These are phyloP conservation scores for Croton setiger DNA, from an alignment of 441 rosid genomes.

Conservation along the genomic window DNA sequence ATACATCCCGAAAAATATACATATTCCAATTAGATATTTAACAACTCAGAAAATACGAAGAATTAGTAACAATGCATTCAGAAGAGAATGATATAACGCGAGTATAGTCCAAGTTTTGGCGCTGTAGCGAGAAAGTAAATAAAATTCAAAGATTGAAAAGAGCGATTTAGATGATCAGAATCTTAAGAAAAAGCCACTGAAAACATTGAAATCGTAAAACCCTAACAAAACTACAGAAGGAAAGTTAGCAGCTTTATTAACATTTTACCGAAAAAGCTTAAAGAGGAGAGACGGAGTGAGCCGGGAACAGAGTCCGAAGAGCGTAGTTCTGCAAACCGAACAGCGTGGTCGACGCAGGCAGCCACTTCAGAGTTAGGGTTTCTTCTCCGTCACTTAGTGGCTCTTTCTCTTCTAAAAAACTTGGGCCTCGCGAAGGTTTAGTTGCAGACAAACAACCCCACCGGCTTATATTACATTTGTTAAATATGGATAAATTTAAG, in stretches of 20 bases:
- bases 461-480: not conserved
- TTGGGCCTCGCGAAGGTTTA: not conserved
- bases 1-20: not conserved
- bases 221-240: not conserved
- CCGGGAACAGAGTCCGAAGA: not conserved
- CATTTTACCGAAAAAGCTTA: constrained; percentile 12
- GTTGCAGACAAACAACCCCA: not conserved
- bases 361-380: constrained; percentile 7
- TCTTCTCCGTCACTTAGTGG: not conserved
- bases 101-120: too few relatives aligned
- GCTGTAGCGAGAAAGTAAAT: not conserved
- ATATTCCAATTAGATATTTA: not conserved
- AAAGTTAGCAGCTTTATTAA: constrained; percentile 1
- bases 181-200: not conserved
- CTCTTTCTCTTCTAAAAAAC: too few relatives aligned
- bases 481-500: too few relatives aligned
- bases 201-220: not conserved
- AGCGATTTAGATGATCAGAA: not conserved
- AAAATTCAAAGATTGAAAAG: not conserved
- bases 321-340: not conserved
- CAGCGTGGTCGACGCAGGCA: not conserved
- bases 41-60: too few relatives aligned
- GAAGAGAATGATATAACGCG: too few relatives aligned
- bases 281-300: not conserved
- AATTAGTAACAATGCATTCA: too few relatives aligned